Conservation (phyloP, 2,329 filamentous ascomycete species). For the Stenocarpella maydis region DNA sequence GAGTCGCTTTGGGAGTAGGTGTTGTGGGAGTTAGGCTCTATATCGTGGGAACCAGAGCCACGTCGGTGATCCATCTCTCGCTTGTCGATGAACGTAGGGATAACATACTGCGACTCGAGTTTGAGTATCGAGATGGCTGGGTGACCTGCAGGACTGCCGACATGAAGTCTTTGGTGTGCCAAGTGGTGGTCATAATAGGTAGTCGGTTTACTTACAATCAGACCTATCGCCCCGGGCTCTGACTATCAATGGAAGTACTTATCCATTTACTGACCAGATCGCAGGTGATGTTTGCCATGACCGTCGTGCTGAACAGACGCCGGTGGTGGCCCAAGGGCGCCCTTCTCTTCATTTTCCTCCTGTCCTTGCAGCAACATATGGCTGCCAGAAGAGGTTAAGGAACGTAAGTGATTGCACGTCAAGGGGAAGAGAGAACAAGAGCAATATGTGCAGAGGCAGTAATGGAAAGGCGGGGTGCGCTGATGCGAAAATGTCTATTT, state of each 20-base stretch:
- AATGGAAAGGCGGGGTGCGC: neutral
- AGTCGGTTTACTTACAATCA: neutral
- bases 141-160: neutral
- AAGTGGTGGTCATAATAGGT: neutral
- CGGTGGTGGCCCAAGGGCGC: neutral
- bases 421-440: neutral
- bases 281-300: neutral
- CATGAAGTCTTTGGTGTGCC: neutral
- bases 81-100: neutral
- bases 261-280: neutral
- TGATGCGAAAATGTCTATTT: slow-evolving; percentile 35
- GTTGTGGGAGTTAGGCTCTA: no score
- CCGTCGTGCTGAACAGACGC: neutral
- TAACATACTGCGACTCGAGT: neutral
- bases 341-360: neutral
- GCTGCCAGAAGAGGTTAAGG: neutral
- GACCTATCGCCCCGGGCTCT: neutral
- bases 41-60: no score
- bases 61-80: no score
- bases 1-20: no score
- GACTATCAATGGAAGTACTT: neutral
- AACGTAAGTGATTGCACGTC: neutral
- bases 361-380: neutral
- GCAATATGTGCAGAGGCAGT: neutral
- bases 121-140: neutral